These are phyloP conservation scores for Aspergillus pseudoviridinutans DNA, from an alignment of 2,329 filamentous ascomycete genomes.

Conservation along the genomic window DNA sequence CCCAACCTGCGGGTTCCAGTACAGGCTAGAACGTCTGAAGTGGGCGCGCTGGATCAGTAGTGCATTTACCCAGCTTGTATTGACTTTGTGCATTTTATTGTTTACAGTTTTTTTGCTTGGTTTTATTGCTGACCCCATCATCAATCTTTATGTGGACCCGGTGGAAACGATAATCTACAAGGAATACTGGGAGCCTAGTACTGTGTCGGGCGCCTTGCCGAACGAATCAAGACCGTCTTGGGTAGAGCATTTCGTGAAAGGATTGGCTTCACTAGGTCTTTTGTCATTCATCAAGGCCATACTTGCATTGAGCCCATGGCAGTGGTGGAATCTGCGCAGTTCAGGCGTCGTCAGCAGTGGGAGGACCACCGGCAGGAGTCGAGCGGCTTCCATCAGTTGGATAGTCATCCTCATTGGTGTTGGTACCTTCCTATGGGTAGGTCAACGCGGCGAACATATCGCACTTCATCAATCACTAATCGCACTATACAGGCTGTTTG, in stretches of 20 bases:
- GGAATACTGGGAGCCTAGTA: conserved; percentile 36
- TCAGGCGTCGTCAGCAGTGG: conserved; percentile 54
- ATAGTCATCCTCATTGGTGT: conserved; percentile 75
- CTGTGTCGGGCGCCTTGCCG: conserved; percentile 30
- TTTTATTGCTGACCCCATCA: conserved; percentile 87
- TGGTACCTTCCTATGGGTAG: conserved; percentile 70
- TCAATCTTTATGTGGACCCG: conserved; percentile 83
- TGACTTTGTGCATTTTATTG: conserved; percentile 71
- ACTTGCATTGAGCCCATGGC: conserved; percentile 67
- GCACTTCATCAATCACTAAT: conserved; percentile 14
- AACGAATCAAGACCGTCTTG: conserved; percentile 59
- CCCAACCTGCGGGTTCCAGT: conserved; percentile 80
- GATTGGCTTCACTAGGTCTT: conserved; percentile 82
- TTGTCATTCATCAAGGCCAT: conserved; percentile 80
- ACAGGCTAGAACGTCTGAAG: conserved; percentile 70
- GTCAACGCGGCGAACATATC: conserved; percentile 29
- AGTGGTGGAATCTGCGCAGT: conserved; percentile 70
- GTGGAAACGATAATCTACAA: conserved; percentile 56
- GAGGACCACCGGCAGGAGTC: conserved; percentile 65
- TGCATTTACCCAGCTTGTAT: conserved; percentile 59
- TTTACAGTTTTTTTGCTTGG: conserved; percentile 75
- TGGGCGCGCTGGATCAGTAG: conserved; percentile 70
- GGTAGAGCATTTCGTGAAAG: conserved; percentile 82
- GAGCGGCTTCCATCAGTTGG: conserved; percentile 75
- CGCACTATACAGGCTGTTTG: conserved; percentile 61